phyloP scores from a whole-genome alignment of 2,329 filamentous ascomycete genomes.

The Fusarium paranaense region DNA sequence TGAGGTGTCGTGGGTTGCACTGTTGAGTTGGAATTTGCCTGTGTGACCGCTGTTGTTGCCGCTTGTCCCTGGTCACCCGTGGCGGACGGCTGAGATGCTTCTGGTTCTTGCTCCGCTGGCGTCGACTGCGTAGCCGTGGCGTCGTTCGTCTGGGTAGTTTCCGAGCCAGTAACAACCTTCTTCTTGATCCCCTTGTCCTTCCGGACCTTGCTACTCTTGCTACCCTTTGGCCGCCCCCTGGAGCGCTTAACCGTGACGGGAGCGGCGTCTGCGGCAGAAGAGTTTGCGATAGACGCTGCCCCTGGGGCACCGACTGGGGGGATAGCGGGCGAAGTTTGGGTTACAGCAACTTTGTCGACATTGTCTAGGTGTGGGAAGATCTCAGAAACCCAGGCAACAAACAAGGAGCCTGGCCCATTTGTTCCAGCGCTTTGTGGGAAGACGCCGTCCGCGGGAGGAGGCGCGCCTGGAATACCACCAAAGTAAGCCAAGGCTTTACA shows the following conservation, averaged over 20 bases:
- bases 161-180: constrained; percentile 27
- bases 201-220: constrained; percentile 51
- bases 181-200: constrained; percentile 68
- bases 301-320: constrained; percentile 4
- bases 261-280: constrained; percentile 11
- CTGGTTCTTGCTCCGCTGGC: background rate
- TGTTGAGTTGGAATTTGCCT: constrained; percentile 4
- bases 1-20: constrained; percentile 35
- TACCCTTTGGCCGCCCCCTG: constrained; percentile 68
- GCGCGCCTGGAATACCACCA: constrained; percentile 68
- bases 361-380: constrained; percentile 65
- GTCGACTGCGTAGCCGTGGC: background rate
- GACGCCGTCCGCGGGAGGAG: constrained; percentile 61
- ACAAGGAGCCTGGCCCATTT: constrained; percentile 68
- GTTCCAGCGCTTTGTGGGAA: constrained; percentile 68
- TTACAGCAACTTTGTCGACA: constrained; percentile 26
- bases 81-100: constrained; percentile 2
- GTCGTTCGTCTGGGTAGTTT: constrained; percentile 4
- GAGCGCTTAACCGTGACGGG: constrained; percentile 53
- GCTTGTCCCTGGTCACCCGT: constrained; percentile 1
- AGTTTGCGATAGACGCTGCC: constrained; percentile 15
- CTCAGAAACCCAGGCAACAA: constrained; percentile 72
- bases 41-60: constrained; percentile 14
- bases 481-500: constrained; percentile 74
- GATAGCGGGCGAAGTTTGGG: constrained; percentile 22